A percentile compares a stretch with the other conserved stretches of the same genome.
Conservation (phyloP, 495 filamentous ascomycete species). For the Tetracladium marchalianum region DNA sequence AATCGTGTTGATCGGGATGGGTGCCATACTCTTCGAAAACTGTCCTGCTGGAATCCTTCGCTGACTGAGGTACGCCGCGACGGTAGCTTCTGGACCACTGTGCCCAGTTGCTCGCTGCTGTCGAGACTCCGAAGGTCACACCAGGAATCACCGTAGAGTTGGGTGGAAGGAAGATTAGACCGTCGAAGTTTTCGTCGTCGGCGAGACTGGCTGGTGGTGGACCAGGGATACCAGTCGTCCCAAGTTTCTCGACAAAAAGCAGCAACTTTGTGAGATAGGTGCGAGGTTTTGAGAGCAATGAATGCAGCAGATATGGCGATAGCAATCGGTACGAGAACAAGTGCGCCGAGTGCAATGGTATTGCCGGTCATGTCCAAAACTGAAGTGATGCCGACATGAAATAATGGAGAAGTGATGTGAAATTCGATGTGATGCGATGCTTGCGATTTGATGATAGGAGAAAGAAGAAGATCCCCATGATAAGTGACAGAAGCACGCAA, state of each 20-base stretch:
- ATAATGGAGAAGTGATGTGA: conserved; percentile 11
- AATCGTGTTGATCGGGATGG: conserved; percentile 18
- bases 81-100: neutral
- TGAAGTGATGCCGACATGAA: conserved; percentile 18
- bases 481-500: too few species aligned
- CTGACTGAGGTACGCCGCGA: conserved; percentile 3
- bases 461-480: neutral
- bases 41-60: neutral
- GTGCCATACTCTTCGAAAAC: conserved; percentile 17
- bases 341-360: conserved; percentile 30
- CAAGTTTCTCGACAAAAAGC: conserved; percentile 3
- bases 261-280: neutral
- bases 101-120: neutral
- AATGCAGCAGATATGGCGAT: conserved; percentile 34
- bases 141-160: conserved; percentile 13
- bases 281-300: conserved; percentile 30
- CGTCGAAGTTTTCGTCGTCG: conserved; percentile 17
- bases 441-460: neutral
- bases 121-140: conserved; percentile 17
- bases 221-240: conserved; percentile 5
- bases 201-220: neutral
- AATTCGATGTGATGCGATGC: conserved; percentile 6
- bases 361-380: conserved; percentile 25
- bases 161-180: conserved; percentile 18
- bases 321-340: conserved; percentile 46